These are phyloP conservation scores for Periconia digitata DNA, from an alignment of 2,329 filamentous ascomycete species.

Conservation along the genomic window DNA sequence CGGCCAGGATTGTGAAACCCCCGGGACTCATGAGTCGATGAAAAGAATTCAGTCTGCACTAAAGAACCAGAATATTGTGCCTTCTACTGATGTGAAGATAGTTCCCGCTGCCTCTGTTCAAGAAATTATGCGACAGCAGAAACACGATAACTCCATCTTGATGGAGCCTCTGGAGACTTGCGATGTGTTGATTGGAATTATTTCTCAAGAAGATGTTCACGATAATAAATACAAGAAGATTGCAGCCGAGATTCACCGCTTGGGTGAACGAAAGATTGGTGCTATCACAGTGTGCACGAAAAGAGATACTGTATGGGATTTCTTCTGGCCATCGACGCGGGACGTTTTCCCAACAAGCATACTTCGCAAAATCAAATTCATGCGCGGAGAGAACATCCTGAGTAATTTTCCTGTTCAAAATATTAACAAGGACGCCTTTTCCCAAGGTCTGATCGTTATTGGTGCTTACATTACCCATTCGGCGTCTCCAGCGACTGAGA, in stretches of 20 bases:
- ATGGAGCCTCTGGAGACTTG: not conserved
- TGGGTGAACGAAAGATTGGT: constrained; percentile 3
- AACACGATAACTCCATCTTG: not conserved
- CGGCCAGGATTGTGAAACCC: not conserved
- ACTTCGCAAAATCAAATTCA: constrained; percentile 6
- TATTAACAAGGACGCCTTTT: no score
- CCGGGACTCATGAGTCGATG: not conserved
- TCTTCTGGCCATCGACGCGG: not conserved
- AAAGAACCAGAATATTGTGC: not conserved
- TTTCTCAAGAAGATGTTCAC: not conserved
- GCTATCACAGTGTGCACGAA: constrained; percentile 1
- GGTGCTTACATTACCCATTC: constrained; percentile 1
- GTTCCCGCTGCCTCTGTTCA: not conserved
- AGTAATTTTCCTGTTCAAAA: not conserved
- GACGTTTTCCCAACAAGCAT: not conserved
- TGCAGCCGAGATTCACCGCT: constrained; percentile 1
- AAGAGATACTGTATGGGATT: not conserved
- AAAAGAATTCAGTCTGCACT: no score
- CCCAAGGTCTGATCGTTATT: not conserved
- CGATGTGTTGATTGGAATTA: not conserved
- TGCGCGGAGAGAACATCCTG: not conserved
- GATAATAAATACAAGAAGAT: not conserved
- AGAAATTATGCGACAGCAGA: not conserved
- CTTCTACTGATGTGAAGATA: not conserved
- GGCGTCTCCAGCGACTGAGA: not conserved